These are phyloP conservation scores for Coriaria nepalensis DNA, from an alignment of 306 rosid genomes.

Conservation along the genomic window DNA sequence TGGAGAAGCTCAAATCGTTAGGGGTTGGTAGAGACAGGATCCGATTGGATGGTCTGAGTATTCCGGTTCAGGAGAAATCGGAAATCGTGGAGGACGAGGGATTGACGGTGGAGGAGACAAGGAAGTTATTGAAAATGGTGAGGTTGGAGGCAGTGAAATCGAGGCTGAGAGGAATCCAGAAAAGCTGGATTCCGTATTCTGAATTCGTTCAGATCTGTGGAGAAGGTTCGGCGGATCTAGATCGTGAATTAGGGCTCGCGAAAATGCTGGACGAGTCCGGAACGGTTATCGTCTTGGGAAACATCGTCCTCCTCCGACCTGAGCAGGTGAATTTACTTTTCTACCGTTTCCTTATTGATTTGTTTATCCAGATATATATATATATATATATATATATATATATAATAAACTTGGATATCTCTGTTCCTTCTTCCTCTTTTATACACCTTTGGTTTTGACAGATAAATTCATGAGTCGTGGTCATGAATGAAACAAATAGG, in stretches of 20 bases:
- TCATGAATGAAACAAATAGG: slow-evolving; percentile 22
- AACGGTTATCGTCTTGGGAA: slow-evolving; percentile 62
- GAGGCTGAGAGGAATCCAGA: slow-evolving; percentile 28
- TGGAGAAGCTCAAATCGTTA: background rate
- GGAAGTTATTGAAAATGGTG: slow-evolving; percentile 44
- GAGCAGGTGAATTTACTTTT: slow-evolving; percentile 46
- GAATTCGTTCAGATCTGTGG: slow-evolving; percentile 52
- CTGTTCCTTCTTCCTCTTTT: background rate
- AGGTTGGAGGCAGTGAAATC: slow-evolving; percentile 52
- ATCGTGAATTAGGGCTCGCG: slow-evolving; percentile 37
- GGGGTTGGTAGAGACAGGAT: slow-evolving; percentile 1
- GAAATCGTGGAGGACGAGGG: slow-evolving; percentile 1
- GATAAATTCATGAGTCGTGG: slow-evolving; percentile 20
- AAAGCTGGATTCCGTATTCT: slow-evolving; percentile 33
- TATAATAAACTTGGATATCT: background rate
- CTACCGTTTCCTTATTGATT: background rate
- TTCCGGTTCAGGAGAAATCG: slow-evolving; percentile 3
- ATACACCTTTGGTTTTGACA: slow-evolving; percentile 8
- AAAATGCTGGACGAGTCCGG: slow-evolving; percentile 61
- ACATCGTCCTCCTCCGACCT: slow-evolving; percentile 50
- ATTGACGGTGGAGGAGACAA: slow-evolving; percentile 33
- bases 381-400: too few relatives aligned
- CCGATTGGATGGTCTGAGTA: background rate
- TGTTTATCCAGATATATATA: background rate
- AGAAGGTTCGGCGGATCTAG: slow-evolving; percentile 34